phyloP scores from a whole-genome alignment of 331 rosid genomes.

The Cydonia oblonga region DNA sequence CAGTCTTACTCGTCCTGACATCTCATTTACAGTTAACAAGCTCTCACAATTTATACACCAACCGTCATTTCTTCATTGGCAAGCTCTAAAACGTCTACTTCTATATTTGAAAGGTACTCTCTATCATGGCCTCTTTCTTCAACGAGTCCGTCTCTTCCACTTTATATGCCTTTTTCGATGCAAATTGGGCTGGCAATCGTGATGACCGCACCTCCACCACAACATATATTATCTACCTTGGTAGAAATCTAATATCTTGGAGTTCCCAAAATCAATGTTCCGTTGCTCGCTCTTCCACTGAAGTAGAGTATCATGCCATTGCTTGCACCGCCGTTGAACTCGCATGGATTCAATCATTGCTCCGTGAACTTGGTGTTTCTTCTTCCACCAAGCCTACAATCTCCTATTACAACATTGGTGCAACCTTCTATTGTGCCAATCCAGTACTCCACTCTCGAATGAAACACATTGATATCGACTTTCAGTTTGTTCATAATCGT shows the following conservation, averaged over 20 bases:
- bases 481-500: neutral
- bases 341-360: neutral
- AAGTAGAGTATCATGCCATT: neutral
- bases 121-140: neutral
- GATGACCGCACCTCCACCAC: neutral
- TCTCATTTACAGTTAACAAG: neutral
- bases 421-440: neutral
- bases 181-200: neutral
- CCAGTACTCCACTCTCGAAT: neutral
- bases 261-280: neutral
- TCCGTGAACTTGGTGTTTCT: neutral
- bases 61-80: neutral
- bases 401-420: neutral
- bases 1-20: neutral
- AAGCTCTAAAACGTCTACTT: neutral
- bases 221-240: neutral
- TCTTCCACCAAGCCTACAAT: neutral
- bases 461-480: neutral
- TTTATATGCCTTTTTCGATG: neutral
- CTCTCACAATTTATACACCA: neutral
- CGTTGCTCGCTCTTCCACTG: neutral
- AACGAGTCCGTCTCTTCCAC: no score
- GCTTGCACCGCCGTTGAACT: neutral
- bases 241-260: neutral
- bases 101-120: neutral